These are phyloP conservation scores for Penicillium diatomitis DNA, from an alignment of 495 filamentous ascomycete genomes.

Conservation along the genomic window DNA sequence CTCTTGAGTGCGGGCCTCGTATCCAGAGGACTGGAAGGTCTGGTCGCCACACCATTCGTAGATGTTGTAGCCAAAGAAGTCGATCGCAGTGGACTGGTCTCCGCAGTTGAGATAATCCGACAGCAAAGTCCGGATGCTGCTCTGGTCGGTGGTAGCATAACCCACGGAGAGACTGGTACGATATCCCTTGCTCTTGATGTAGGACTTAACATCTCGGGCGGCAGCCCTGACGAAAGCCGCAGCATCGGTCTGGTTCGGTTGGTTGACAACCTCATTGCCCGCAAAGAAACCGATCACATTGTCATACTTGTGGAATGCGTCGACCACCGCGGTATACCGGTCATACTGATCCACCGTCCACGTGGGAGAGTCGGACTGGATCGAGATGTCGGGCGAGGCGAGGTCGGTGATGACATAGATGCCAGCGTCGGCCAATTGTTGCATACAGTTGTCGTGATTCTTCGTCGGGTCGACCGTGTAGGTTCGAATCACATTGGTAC, in stretches of 20 bases:
- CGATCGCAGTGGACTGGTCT: conserved; percentile 55
- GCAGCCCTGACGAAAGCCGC: conserved; percentile 95
- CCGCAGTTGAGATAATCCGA: conserved; percentile 93
- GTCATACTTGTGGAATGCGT: conserved; percentile 68
- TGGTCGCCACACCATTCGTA: conserved; percentile 96
- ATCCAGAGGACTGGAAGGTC: conserved; percentile 63
- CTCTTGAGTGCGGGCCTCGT: conserved; percentile 67
- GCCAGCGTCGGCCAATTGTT: conserved; percentile 68
- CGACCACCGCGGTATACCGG: conserved; percentile 80
- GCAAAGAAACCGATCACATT: conserved; percentile 96
- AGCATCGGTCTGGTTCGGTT: conserved; percentile 70
- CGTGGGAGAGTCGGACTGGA: conserved; percentile 64
- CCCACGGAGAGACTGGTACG: conserved; percentile 67
- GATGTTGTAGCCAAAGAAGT: conserved; percentile 99
- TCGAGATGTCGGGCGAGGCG: conserved; percentile 72
- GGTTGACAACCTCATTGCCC: conserved; percentile 93
- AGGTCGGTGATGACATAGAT: conserved; percentile 95
- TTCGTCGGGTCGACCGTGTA: conserved; percentile 80
- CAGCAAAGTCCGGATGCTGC: conserved; percentile 64
- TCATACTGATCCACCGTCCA: conserved; percentile 74
- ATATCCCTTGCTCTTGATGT: conserved; percentile 75
- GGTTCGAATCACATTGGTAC: conserved; percentile 87
- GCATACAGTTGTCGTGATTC: conserved; percentile 81
- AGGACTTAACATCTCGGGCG: conserved; percentile 88
- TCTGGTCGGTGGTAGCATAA: conserved; percentile 90